Conservation (phyloP, 176 grass and related monocot species). For the Melocanna baccifera region DNA sequence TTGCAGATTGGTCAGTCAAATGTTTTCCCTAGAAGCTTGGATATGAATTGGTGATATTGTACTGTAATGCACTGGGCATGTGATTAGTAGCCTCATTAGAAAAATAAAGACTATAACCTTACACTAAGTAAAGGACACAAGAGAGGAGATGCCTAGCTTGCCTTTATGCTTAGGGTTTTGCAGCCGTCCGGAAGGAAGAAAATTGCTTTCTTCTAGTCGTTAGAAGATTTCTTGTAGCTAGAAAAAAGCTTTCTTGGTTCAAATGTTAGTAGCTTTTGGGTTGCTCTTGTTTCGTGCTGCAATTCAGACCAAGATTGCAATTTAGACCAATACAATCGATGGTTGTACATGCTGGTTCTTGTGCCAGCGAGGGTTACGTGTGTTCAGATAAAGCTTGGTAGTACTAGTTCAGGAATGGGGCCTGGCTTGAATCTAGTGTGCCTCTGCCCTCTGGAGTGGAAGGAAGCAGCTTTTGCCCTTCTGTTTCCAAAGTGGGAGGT, state of each 20-base stretch:
- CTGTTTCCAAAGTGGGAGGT: neutral
- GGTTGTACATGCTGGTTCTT: neutral
- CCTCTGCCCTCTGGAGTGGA: neutral
- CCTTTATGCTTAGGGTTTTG: neutral
- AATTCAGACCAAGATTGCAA: too few relatives aligned
- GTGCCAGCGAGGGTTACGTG: neutral
- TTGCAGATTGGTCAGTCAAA: too few relatives aligned
- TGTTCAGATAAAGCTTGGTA: neutral
- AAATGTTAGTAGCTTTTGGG: neutral
- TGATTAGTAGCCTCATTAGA: too few relatives aligned
- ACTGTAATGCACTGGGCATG: too few relatives aligned
- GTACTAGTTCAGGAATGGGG: neutral
- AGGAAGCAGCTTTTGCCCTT: neutral
- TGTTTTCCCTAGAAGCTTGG: too few relatives aligned
- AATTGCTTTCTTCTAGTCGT: neutral
- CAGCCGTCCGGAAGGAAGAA: neutral
- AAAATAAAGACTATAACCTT: too few relatives aligned
- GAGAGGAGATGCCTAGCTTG: neutral
- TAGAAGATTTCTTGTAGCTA: constrained; percentile 4
- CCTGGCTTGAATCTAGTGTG: neutral
- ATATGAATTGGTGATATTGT: too few relatives aligned
- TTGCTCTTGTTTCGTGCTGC: too few relatives aligned
- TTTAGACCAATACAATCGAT: too few relatives aligned
- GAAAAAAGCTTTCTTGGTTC: neutral
- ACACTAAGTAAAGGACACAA: too few relatives aligned